phyloP scores from a whole-genome alignment of 129 eudicot genomes.

The Solidago caesia region DNA sequence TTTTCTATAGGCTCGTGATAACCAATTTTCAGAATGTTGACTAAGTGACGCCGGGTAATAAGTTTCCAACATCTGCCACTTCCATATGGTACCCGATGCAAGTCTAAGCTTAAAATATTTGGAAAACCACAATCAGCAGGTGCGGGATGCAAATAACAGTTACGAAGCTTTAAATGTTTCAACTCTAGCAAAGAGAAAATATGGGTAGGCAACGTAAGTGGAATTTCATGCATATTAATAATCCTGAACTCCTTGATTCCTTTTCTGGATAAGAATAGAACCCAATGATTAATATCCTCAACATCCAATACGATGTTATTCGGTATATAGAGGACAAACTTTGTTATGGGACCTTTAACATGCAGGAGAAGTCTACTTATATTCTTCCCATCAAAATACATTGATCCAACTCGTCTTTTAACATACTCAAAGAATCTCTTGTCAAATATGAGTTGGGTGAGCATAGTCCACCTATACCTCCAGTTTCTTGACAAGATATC shows the following conservation, averaged over 20 bases:
- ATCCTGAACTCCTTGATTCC: slow-evolving; percentile 11
- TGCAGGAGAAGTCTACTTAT: slow-evolving; percentile 5
- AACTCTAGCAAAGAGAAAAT: background rate
- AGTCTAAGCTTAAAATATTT: background rate
- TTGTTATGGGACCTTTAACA: slow-evolving; percentile 12
- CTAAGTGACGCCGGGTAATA: background rate
- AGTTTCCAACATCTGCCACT: background rate
- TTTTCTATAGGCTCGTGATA: background rate
- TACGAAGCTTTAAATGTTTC: background rate
- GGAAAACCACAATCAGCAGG: background rate
- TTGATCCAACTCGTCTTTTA: too few relatives aligned
- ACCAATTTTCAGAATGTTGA: background rate
- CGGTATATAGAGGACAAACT: background rate
- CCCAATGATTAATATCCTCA: slow-evolving; percentile 11
- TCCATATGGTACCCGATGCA: background rate
- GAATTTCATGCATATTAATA: background rate
- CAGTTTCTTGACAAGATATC: slow-evolving; percentile 4
- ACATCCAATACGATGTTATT: background rate
- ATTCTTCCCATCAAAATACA: too few relatives aligned
- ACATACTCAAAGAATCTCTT: background rate
- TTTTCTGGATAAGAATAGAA: slow-evolving; percentile 14
- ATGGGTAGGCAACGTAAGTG: slow-evolving; percentile 4
- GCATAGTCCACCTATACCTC: slow-evolving; percentile 23
- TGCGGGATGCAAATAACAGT: background rate
- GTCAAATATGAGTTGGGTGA: slow-evolving; percentile 20